Conservation (phyloP, 768 basidiomycete species). For the Lentinula detonsa region DNA sequence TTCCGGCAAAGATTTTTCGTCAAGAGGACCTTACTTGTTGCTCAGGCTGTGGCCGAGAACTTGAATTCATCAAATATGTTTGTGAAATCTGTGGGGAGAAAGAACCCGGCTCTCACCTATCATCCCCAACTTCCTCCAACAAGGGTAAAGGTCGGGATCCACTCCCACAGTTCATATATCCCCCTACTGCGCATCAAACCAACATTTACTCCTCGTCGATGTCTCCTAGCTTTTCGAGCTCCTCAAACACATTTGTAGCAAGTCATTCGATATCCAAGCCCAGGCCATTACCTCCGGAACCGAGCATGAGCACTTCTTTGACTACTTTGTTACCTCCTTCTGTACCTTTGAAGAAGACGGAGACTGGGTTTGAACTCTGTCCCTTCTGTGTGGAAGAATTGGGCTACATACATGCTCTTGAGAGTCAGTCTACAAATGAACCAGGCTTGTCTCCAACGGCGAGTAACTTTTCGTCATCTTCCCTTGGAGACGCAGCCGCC, state of each 20-base stretch:
- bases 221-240: slow-evolving; percentile 19
- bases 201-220: slow-evolving; percentile 19
- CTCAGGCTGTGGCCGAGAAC: slow-evolving; percentile 67
- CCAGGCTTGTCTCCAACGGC: slow-evolving; percentile 39
- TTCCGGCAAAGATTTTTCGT: slow-evolving; percentile 49
- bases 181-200: slow-evolving; percentile 24
- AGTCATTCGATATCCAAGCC: slow-evolving; percentile 13
- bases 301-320: slow-evolving; percentile 10
- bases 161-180: slow-evolving; percentile 20
- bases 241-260: slow-evolving; percentile 33
- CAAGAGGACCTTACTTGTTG: slow-evolving; percentile 69
- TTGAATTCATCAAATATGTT: slow-evolving; percentile 86
- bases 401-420: slow-evolving; percentile 74
- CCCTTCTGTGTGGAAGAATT: slow-evolving; percentile 69
- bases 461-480: slow-evolving; percentile 34
- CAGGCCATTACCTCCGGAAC: slow-evolving; percentile 38
- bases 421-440: slow-evolving; percentile 36
- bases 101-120: slow-evolving; percentile 28
- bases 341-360: slow-evolving; percentile 6
- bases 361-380: slow-evolving; percentile 79
- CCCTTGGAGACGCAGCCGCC: slow-evolving; percentile 52
- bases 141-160: slow-evolving; percentile 48
- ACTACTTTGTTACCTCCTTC: slow-evolving; percentile 18
- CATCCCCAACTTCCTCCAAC: slow-evolving; percentile 14
- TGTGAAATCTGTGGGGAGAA: slow-evolving; percentile 87